phyloP scores from a whole-genome alignment of 1,284 basidiomycete genomes.

The Coniferiporia weirii region DNA sequence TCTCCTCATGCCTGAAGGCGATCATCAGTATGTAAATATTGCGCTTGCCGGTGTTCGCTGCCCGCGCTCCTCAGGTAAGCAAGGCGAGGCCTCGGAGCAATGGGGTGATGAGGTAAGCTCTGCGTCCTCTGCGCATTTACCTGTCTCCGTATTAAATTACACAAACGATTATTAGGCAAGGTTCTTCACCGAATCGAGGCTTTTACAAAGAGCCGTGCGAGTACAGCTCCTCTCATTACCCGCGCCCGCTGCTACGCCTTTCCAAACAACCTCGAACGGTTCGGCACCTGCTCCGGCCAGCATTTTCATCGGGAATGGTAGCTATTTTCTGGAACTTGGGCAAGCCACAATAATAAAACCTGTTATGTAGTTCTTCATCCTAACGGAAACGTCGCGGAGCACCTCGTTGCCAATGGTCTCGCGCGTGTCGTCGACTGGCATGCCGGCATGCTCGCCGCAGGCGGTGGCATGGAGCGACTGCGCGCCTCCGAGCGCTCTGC shows the following conservation, averaged over 20 bases:
- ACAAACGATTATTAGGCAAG: slow-evolving; percentile 55
- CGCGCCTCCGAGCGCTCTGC: slow-evolving; percentile 82
- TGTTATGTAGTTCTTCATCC: slow-evolving; percentile 72
- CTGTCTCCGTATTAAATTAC: no score
- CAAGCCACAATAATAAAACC: not conserved
- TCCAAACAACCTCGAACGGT: slow-evolving; percentile 61
- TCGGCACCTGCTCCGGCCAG: slow-evolving; percentile 63
- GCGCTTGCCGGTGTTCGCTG: slow-evolving; percentile 84
- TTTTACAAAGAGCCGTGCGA: slow-evolving; percentile 86
- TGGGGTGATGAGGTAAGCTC: slow-evolving; percentile 78
- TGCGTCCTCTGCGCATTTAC: no score
- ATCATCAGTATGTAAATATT: slow-evolving; percentile 85
- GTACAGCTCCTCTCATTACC: slow-evolving; percentile 88
- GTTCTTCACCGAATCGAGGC: slow-evolving; percentile 90
- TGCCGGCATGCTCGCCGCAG: slow-evolving; percentile 84
- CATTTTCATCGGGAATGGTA: slow-evolving; percentile 86
- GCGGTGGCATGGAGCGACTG: slow-evolving; percentile 80
- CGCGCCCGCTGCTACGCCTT: slow-evolving; percentile 73
- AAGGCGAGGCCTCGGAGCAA: slow-evolving; percentile 72
- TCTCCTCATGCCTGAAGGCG: slow-evolving; percentile 79
- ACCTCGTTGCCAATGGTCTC: slow-evolving; percentile 79
- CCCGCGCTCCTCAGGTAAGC: slow-evolving; percentile 66
- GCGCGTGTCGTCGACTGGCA: slow-evolving; percentile 98
- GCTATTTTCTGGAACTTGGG: not conserved
- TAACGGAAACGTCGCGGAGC: slow-evolving; percentile 91